Percentiles rank a stretch among this genome's conserved stretches.
Conservation (phyloP, 1,139 yeast species). For the Lodderomyces parapsilosis region DNA sequence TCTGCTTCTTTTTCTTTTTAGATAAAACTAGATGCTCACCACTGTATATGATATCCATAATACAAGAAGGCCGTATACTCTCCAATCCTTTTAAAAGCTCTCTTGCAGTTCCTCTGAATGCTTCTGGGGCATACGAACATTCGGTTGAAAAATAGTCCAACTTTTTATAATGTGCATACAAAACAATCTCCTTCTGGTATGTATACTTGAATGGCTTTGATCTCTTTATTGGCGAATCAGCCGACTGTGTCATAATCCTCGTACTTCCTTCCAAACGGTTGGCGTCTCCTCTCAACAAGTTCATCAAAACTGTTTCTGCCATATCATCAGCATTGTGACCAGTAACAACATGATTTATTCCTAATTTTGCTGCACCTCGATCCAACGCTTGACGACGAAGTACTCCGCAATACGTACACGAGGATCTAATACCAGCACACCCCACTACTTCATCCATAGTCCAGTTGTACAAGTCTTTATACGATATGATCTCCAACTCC, state of each 20-base stretch:
- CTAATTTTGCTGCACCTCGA: conserved; percentile 89
- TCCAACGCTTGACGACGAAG: conserved; percentile 94
- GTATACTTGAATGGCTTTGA: conserved; percentile 95
- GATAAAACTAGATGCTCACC: conserved; percentile 83
- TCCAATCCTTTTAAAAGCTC: conserved; percentile 87
- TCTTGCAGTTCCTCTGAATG: conserved; percentile 96
- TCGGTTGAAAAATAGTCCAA: conserved; percentile 96
- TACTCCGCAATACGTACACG: conserved; percentile 98
- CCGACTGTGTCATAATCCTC: conserved; percentile 74
- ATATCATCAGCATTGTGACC: conserved; percentile 99
- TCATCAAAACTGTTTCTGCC: conserved; percentile 98
- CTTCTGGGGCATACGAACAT: conserved; percentile 97
- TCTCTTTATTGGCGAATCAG: conserved; percentile 81
- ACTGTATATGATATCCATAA: conserved; percentile 89
- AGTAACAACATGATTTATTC: conserved; percentile 88
- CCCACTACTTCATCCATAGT: conserved; percentile 98
- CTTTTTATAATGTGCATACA: conserved; percentile 95
- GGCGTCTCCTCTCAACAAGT: conserved; percentile 90
- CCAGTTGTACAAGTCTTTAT: conserved; percentile 89
- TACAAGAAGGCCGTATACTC: conserved; percentile 87
- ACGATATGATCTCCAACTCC: conserved; percentile 88
- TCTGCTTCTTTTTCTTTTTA: conserved; percentile 46
- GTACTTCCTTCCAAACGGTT: conserved; percentile 92
- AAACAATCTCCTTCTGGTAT: conserved; percentile 94
- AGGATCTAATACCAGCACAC: conserved; percentile 89